Conservation (phyloP, 73 alveolate genomes). For the Paramecium sonneborni region DNA sequence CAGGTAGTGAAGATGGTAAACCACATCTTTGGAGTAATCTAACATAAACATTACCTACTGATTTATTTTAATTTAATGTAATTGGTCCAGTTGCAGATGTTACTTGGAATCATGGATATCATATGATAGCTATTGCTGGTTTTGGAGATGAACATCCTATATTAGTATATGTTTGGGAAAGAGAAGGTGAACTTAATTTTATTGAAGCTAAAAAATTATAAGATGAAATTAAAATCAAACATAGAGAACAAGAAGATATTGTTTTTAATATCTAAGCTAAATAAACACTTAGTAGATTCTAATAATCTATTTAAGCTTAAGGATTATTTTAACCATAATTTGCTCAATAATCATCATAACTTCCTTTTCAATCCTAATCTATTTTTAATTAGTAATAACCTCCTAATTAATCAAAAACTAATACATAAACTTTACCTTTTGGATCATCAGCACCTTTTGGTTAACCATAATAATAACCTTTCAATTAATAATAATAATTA, state of each 20-base stretch:
- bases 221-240: background rate
- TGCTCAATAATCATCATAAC: background rate
- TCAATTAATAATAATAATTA: background rate
- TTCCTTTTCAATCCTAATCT: background rate
- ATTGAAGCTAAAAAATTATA: slow-evolving; percentile 52
- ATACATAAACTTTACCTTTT: background rate
- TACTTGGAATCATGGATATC: slow-evolving; percentile 92
- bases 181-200: slow-evolving; percentile 55
- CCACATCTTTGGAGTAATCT: slow-evolving; percentile 89
- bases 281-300: background rate
- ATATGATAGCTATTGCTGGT: slow-evolving; percentile 96
- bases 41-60: slow-evolving; percentile 80
- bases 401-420: background rate
- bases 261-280: background rate
- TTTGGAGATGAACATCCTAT: slow-evolving; percentile 97
- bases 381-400: background rate
- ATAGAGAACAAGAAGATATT: slow-evolving; percentile 2
- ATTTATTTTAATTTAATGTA: slow-evolving; percentile 78
- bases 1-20: slow-evolving; percentile 97
- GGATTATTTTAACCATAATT: background rate
- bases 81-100: slow-evolving; percentile 92
- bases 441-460: background rate
- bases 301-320: background rate
- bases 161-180: slow-evolving; percentile 88
- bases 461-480: background rate